Conservation (phyloP, 441 rosid genomes). For the Jatropha podagrica region DNA sequence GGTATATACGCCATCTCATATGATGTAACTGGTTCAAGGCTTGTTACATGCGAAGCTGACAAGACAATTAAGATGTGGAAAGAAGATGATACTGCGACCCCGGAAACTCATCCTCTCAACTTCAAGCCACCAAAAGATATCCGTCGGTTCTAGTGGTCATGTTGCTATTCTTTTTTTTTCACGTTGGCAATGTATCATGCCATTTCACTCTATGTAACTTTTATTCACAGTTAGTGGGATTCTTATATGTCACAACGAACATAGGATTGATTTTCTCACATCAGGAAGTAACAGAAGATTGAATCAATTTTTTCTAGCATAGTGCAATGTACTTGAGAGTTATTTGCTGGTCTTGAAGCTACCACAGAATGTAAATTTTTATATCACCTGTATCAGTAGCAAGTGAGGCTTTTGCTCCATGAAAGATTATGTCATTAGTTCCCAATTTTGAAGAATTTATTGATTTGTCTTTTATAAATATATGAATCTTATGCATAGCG, state of each 20-base stretch:
- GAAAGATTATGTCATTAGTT: neutral
- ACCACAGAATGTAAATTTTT: neutral
- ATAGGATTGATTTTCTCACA: neutral
- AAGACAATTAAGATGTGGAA: constrained; percentile 99
- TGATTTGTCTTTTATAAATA: neutral
- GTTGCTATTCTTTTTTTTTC: neutral
- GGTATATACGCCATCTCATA: constrained; percentile 84
- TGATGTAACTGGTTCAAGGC: constrained; percentile 81
- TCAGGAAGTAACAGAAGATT: neutral
- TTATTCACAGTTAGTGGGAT: neutral
- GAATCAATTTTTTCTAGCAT: neutral
- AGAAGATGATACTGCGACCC: constrained; percentile 89
- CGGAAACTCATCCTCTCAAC: constrained; percentile 89
- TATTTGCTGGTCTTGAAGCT: neutral
- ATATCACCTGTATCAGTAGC: neutral
- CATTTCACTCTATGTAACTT: constrained; percentile 5
- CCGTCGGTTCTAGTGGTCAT: constrained; percentile 60
- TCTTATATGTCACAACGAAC: neutral
- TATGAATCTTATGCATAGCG: neutral
- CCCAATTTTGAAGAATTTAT: neutral
- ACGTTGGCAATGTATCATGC: constrained; percentile 5
- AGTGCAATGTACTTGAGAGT: too few relatives aligned
- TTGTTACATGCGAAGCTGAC: constrained; percentile 86
- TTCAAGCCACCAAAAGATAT: constrained; percentile 97
- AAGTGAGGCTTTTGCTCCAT: neutral